Conservation (phyloP, 805 yeast genomes). For the Barnettozyma pratensis region DNA sequence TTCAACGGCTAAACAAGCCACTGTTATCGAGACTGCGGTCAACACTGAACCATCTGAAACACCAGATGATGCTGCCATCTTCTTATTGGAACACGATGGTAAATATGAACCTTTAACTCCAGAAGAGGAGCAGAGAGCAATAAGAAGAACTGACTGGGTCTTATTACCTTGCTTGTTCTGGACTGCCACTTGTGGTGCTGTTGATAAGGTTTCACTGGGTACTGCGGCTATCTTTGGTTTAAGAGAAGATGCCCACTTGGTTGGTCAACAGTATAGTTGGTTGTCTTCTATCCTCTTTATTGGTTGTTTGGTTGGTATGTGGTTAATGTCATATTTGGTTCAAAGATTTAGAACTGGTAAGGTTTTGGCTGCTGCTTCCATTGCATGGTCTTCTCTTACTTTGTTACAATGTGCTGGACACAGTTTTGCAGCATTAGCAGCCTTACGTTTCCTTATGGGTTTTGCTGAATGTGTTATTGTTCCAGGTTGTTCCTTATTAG, state of each 20-base stretch:
- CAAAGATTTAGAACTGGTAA: constrained; percentile 23
- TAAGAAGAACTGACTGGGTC: constrained; percentile 34
- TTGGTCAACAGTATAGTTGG: constrained; percentile 38
- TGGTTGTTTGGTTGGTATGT: constrained; percentile 39
- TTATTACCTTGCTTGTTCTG: constrained; percentile 33
- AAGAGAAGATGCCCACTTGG: constrained; percentile 32
- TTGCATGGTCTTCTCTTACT: constrained; percentile 18
- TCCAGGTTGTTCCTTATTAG: constrained; percentile 36
- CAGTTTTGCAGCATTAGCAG: constrained; percentile 35
- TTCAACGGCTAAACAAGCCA: background rate
- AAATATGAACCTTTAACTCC: constrained; percentile 22
- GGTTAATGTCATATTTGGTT: constrained; percentile 28
- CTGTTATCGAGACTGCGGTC: background rate
- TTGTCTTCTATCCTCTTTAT: constrained; percentile 35
- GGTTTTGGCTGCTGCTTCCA: constrained; percentile 20
- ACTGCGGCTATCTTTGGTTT: constrained; percentile 45
- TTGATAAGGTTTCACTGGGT: constrained; percentile 39
- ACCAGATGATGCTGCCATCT: constrained; percentile 24
- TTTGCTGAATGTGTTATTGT: constrained; percentile 35
- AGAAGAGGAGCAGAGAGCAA: constrained; percentile 27
- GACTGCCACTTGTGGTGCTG: constrained; percentile 32
- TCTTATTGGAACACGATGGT: constrained; percentile 21
- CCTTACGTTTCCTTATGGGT: constrained; percentile 42
- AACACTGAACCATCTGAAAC: background rate
- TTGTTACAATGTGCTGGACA: constrained; percentile 29